phyloP scores from a whole-genome alignment of 2,329 filamentous ascomycete species.

The Claviceps citrina region DNA sequence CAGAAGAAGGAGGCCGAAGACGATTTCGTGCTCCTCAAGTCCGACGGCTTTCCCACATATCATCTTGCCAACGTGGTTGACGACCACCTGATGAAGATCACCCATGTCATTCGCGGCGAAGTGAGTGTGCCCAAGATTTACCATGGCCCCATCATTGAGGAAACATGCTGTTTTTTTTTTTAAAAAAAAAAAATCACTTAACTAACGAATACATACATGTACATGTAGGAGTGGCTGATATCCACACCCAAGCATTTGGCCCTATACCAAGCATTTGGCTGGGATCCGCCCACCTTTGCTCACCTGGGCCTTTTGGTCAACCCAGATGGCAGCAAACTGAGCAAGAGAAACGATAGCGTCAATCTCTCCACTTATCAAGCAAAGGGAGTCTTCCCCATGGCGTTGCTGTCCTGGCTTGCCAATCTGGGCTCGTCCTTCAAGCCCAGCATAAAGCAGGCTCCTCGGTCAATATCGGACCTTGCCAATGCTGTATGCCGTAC shows the following conservation, averaged over 20 bases:
- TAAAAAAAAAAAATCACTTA: too few relatives aligned
- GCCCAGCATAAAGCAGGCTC: slow-evolving; percentile 11
- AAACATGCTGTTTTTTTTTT: too few relatives aligned
- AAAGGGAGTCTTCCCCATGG: slow-evolving; percentile 30
- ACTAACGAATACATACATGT: background rate
- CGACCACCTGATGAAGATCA: slow-evolving; percentile 89
- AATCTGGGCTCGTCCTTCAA: slow-evolving; percentile 38
- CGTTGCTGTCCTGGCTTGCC: slow-evolving; percentile 64
- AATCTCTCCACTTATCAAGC: slow-evolving; percentile 37
- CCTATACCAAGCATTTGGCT: slow-evolving; percentile 64
- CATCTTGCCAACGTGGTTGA: slow-evolving; percentile 96
- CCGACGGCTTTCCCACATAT: slow-evolving; percentile 85
- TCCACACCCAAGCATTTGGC: slow-evolving; percentile 64
- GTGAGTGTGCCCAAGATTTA: slow-evolving; percentile 33
- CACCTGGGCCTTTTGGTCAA: slow-evolving; percentile 65
- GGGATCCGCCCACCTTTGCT: slow-evolving; percentile 60
- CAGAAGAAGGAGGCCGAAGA: slow-evolving; percentile 43
- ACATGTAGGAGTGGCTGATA: slow-evolving; percentile 95
- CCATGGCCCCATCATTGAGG: too few relatives aligned
- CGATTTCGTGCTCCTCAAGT: slow-evolving; percentile 82
- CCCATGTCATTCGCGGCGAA: slow-evolving; percentile 81
- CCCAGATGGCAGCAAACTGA: slow-evolving; percentile 57
- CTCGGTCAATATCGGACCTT: slow-evolving; percentile 48
- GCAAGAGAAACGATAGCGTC: slow-evolving; percentile 56
- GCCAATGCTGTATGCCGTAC: slow-evolving; percentile 48